phyloP scores from a whole-genome alignment of 2,329 filamentous ascomycete species.

The Penicillium sp. region DNA sequence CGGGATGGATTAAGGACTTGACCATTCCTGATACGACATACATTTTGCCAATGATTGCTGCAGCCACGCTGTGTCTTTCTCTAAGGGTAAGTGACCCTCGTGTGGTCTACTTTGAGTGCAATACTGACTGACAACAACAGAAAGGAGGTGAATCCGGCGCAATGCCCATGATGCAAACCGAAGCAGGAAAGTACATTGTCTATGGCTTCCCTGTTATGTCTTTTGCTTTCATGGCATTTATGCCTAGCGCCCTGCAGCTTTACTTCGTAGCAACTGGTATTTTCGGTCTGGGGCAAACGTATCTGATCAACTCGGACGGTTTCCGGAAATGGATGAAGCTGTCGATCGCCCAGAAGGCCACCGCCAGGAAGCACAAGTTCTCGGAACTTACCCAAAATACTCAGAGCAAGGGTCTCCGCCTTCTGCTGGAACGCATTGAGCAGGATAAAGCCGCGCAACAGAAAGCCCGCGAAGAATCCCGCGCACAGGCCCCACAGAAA shows the following conservation, averaged over 20 bases:
- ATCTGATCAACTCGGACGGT: constrained; percentile 40
- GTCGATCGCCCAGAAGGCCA: constrained; percentile 16
- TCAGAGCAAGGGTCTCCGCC: constrained; percentile 18
- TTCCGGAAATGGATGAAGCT: constrained; percentile 35
- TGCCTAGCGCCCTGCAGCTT: constrained; percentile 60
- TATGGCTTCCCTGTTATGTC: constrained; percentile 54
- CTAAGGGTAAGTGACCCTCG: constrained; percentile 53
- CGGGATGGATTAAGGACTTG: constrained; percentile 77
- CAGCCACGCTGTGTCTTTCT: constrained; percentile 56
- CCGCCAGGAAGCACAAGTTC: neutral
- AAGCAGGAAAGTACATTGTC: constrained; percentile 36
- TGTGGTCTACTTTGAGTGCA: neutral
- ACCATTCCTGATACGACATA: constrained; percentile 74
- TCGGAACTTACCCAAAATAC: constrained; percentile 1
- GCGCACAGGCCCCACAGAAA: neutral
- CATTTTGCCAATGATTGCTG: constrained; percentile 65
- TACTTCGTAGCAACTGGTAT: constrained; percentile 56
- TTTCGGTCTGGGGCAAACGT: constrained; percentile 45
- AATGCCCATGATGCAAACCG: constrained; percentile 31
- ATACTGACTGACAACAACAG: constrained; percentile 18
- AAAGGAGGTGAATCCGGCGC: constrained; percentile 41
- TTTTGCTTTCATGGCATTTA: constrained; percentile 54
- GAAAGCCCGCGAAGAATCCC: constrained; percentile 4
- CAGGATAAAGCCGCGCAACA: constrained; percentile 11
- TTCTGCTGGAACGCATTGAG: constrained; percentile 17